These are phyloP conservation scores for Misopates orontium DNA, from an alignment of 257 asterid species.

Conservation along the genomic window DNA sequence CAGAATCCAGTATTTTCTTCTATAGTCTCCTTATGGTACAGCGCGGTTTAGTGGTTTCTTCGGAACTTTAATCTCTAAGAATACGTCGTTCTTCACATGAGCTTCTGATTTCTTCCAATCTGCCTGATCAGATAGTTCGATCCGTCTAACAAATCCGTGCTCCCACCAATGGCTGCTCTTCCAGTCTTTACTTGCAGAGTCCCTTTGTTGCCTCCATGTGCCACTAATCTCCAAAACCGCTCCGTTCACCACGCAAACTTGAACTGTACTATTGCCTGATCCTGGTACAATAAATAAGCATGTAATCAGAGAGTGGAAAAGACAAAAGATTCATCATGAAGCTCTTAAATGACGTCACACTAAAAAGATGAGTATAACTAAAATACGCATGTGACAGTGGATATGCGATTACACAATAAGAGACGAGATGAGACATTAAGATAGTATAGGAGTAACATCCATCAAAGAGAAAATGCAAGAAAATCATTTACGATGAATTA, in stretches of 20 bases:
- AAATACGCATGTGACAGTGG: too few relatives aligned
- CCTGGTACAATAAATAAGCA: conserved; percentile 31
- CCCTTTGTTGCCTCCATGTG: conserved; percentile 44
- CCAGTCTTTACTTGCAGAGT: conserved; percentile 47
- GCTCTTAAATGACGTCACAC: too few relatives aligned
- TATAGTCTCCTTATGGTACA: conserved; percentile 1
- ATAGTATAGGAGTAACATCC: too few relatives aligned
- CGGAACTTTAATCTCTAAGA: conserved; percentile 58
- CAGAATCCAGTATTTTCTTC: too few relatives aligned
- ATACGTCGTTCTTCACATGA: conserved; percentile 37
- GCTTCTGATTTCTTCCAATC: conserved; percentile 71
- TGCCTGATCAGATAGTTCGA: conserved; percentile 59
- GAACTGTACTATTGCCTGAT: conserved; percentile 32
- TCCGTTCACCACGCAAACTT: conserved; percentile 55
- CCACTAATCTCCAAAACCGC: conserved; percentile 70
- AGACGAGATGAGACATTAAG: too few relatives aligned
- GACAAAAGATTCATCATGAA: too few relatives aligned
- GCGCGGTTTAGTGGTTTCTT: conserved; percentile 24
- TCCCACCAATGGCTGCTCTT: conserved; percentile 75
- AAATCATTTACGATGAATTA: background rate
- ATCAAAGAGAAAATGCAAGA: too few relatives aligned
- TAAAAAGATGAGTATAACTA: too few relatives aligned
- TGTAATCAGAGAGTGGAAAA: too few relatives aligned
- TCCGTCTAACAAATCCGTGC: conserved; percentile 73
- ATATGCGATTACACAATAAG: too few relatives aligned